Evolutionary conservation across 2,329 filamentous ascomycete genomes (phyloP), one percentile per base, ranked within the genome.

Genomic region (Beauveria varroae): DNA sequence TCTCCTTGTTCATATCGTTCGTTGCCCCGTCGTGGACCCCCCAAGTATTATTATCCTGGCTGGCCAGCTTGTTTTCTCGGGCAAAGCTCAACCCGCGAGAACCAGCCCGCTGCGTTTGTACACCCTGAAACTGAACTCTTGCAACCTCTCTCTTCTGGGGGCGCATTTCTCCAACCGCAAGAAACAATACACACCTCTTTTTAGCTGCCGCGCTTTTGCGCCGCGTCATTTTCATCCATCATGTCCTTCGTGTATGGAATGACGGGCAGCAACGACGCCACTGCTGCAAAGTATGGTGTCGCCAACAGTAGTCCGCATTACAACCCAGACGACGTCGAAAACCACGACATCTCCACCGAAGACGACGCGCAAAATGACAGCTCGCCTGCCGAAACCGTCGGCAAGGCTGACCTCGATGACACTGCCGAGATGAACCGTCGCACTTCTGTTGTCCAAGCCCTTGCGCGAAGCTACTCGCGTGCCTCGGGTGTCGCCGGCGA

Each of bases 401-500:
- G 64, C 47, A 68, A 68, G 12, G 56, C 40, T 44, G 74, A 74
- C 10, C 73, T 71, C 18, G 73, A 74, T 26, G 74, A 77, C 9
- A 73, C 70, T 52, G 72, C 72, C 14, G 80, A 81, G 66, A 69
- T 76, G 68, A 71, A 74, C 46, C 75, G 79, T 30, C 77, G 80
- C 60, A 69, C 76, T 61, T 78, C 76, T 24, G 70, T 79, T 16
- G 80, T 85, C 8, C 79, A 82, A 57, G 72, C 75, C 9, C 72
- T 85, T 5, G 82, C 82, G 2, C 77, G 80, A 26, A 74, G 75
- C 61, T 82, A 80, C 68, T 83, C 81, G 1, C 72, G 74, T 40
- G 76, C 79, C 57, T 82, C 77, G 4, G 61, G 51, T 18, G 50
- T 34, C 28, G 70, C 67, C 34, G 60, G 65, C 9, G 76, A 75